These are phyloP conservation scores for Chalciporus sp. DNA, from an alignment of 1,284 basidiomycete species.

Conservation along the genomic window DNA sequence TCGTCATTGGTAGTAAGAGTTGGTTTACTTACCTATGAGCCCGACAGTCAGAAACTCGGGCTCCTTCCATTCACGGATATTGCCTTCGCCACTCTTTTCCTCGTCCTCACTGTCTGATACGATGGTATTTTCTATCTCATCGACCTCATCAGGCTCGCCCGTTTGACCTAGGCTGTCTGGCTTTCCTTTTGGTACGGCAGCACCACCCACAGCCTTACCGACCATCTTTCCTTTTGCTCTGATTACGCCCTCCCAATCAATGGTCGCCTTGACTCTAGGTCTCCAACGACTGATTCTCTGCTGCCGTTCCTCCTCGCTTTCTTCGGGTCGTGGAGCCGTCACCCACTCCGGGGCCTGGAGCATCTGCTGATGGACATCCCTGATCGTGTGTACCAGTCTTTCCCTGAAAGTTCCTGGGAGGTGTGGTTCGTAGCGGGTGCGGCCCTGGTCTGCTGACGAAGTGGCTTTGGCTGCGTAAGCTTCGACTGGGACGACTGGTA, in stretches of 20 bases:
- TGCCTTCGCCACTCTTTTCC: constrained; percentile 23
- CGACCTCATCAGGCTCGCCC: constrained; percentile 10
- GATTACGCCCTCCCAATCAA: constrained; percentile 75
- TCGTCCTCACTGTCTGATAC: constrained; percentile 20
- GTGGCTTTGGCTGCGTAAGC: constrained; percentile 59
- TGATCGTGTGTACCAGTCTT: constrained; percentile 69
- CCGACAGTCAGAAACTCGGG: constrained; percentile 78
- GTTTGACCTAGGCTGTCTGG: constrained; percentile 1
- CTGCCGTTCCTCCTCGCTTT: constrained; percentile 31
- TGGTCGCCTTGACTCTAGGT: constrained; percentile 58
- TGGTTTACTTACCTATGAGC: constrained; percentile 68
- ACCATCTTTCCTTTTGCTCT: constrained; percentile 46
- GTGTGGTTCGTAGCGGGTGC: constrained; percentile 58
- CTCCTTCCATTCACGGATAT: constrained; percentile 36
- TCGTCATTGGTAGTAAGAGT: constrained; percentile 4
- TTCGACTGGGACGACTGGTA: constrained; percentile 72
- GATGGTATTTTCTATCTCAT: constrained; percentile 21
- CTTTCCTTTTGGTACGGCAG: constrained; percentile 36
- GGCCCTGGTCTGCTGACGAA: constrained; percentile 43
- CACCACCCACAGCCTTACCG: constrained; percentile 44
- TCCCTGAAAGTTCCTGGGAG: constrained; percentile 63
- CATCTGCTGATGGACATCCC: constrained; percentile 67
- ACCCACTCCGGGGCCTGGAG: constrained; percentile 69
- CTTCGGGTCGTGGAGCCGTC: constrained; percentile 40
- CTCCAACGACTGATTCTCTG: constrained; percentile 63